A percentile compares a stretch with the other conserved stretches of the same genome.
These are phyloP conservation scores for Psilocybe subaeruginosa DNA, from an alignment of 768 basidiomycete species.

Conservation along the genomic window DNA sequence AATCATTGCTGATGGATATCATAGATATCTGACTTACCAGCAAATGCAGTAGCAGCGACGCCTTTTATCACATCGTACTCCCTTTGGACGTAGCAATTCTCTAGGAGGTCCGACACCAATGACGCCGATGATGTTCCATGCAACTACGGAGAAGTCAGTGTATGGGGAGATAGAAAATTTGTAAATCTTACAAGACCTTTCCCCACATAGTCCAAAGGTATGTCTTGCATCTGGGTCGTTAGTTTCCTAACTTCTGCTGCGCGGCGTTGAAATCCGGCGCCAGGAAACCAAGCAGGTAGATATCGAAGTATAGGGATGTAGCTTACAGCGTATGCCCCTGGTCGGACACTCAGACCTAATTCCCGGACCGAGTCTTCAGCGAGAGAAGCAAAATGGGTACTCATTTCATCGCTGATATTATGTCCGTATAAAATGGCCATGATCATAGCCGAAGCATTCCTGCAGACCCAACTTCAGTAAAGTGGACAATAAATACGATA, in stretches of 20 bases:
- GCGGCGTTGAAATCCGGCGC: conserved; percentile 17
- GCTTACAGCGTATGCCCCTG: conserved; percentile 8
- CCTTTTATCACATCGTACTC: conserved; percentile 20
- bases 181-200: conserved; percentile 15
- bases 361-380: conserved; percentile 8
- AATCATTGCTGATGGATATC: neutral
- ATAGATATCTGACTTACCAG: conserved; percentile 12
- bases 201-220: conserved; percentile 20
- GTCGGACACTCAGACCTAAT: neutral
- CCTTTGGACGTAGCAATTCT: conserved; percentile 19
- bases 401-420: conserved; percentile 14
- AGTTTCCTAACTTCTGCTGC: conserved; percentile 15
- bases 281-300: conserved; percentile 22
- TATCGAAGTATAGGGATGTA: conserved; percentile 15
- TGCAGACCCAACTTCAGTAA: neutral
- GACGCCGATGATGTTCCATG: conserved; percentile 17
- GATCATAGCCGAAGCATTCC: conserved; percentile 14
- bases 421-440: conserved; percentile 20
- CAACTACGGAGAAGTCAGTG: conserved; percentile 6
- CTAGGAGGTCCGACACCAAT: conserved; percentile 20
- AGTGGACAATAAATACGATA: neutral
- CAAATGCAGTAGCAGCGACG: conserved; percentile 19
- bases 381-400: conserved; percentile 11
- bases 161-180: neutral
- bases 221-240: conserved; percentile 14